Percentiles rank a stretch among this genome's conserved stretches.
Evolutionary conservation across 495 filamentous ascomycete genomes (phyloP).

Genomic region (Copromyces sp.): DNA sequence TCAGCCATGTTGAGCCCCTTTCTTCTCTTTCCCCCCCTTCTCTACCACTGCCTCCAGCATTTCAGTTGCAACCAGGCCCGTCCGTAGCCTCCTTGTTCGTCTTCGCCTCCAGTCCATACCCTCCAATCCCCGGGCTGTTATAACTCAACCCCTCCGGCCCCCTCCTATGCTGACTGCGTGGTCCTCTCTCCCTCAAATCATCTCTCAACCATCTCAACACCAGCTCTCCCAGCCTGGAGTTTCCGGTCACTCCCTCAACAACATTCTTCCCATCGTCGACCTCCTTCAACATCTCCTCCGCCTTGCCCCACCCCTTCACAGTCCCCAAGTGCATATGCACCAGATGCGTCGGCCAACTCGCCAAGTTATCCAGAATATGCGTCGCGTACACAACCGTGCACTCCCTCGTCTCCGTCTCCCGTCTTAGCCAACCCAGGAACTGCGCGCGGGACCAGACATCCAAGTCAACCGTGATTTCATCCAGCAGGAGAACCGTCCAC

Average conservation of each 20-base stretch:
- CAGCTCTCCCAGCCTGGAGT: constrained; percentile 70
- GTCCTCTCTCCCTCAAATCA: constrained; percentile 73
- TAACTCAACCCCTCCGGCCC: constrained; percentile 64
- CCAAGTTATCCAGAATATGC: constrained; percentile 89
- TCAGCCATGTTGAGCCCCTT: neutral
- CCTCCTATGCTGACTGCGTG: constrained; percentile 47
- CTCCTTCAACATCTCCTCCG: constrained; percentile 39
- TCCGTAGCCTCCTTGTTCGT: constrained; percentile 2
- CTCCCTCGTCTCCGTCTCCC: constrained; percentile 67
- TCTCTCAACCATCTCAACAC: constrained; percentile 80
- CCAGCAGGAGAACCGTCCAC: constrained; percentile 81
- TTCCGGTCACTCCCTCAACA: constrained; percentile 45
- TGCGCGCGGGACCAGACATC: constrained; percentile 74
- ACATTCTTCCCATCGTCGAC: constrained; percentile 24
- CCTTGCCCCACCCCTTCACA: constrained; percentile 72
- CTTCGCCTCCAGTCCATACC: constrained; percentile 69
- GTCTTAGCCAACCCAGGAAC: constrained; percentile 79
- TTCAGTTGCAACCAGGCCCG: neutral
- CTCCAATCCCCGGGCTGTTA: constrained; percentile 57
- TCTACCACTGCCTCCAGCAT: neutral
- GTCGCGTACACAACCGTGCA: constrained; percentile 97
- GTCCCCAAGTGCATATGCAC: constrained; percentile 86
- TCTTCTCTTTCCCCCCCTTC: neutral
- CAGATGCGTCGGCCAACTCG: constrained; percentile 87
- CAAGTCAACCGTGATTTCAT: constrained; percentile 96